Conservation (phyloP, 225 moss, liverwort and hornwort genomes). For the Pleurozium schreberi region DNA sequence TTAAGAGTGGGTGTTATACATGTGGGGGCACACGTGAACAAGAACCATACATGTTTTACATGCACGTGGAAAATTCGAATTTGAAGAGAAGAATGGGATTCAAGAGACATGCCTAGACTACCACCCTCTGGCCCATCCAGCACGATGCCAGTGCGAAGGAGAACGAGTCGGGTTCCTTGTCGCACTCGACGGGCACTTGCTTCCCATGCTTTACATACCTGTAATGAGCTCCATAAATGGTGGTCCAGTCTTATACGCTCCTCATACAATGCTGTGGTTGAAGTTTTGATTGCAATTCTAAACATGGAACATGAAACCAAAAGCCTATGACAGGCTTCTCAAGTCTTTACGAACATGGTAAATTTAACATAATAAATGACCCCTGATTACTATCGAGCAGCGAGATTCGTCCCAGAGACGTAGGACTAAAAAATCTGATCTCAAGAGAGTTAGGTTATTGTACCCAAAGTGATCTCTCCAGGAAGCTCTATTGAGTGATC, state of each 20-base stretch:
- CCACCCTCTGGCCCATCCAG: slow-evolving; percentile 78
- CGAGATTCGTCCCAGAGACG: background rate
- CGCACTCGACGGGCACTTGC: slow-evolving; percentile 58
- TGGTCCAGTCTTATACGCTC: background rate
- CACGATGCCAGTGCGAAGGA: slow-evolving; percentile 73
- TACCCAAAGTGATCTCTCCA: background rate
- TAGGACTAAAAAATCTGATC: background rate
- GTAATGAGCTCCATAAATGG: slow-evolving; percentile 5
- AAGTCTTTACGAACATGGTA: background rate
- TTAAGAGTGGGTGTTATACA: background rate
- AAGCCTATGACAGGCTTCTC: background rate
- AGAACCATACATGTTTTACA: background rate
- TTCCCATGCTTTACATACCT: slow-evolving; percentile 94
- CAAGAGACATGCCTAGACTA: slow-evolving; percentile 66
- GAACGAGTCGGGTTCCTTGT: slow-evolving; percentile 54
- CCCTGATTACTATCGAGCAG: background rate
- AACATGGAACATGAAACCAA: background rate
- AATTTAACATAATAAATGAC: background rate
- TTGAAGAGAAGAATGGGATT: background rate
- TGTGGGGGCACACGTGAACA: background rate
- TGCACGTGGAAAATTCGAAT: background rate
- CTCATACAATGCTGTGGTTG: background rate
- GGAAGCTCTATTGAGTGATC: background rate
- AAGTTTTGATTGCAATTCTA: background rate
- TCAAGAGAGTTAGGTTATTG: background rate